These are phyloP conservation scores for Penicillium sp. DNA, from an alignment of 2,329 filamentous ascomycete species.

Conservation along the genomic window DNA sequence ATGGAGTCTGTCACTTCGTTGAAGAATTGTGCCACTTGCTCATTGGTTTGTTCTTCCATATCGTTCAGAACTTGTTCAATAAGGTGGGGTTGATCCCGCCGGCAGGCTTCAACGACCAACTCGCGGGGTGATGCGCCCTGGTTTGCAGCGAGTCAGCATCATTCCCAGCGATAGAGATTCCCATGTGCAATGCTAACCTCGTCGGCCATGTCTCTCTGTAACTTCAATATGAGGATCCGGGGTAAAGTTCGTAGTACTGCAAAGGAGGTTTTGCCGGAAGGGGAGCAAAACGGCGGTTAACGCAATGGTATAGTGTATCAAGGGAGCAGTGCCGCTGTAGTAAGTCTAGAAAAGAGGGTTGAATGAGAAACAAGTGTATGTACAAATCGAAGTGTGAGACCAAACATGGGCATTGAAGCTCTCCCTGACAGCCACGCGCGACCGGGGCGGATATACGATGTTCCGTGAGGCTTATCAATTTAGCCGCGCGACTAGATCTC, in stretches of 20 bases:
- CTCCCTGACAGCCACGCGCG: conserved; percentile 19
- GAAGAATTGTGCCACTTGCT: conserved; percentile 69
- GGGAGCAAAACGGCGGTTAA: background rate
- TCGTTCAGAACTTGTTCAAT: conserved; percentile 68
- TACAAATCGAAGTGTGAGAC: conserved; percentile 12
- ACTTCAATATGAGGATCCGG: background rate
- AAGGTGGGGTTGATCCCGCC: conserved; percentile 85
- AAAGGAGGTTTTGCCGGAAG: background rate
- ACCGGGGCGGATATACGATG: conserved; percentile 13
- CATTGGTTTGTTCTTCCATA: conserved; percentile 55
- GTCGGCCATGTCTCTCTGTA: conserved; percentile 37
- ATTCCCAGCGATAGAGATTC: background rate
- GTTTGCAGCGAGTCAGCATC: conserved; percentile 7
- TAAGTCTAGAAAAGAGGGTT: no score
- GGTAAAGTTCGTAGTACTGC: background rate
- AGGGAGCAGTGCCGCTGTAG: background rate
- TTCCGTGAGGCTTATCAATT: conserved; percentile 11
- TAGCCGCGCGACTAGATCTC: conserved; percentile 25
- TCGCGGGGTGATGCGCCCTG: conserved; percentile 83
- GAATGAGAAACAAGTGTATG: conserved; percentile 4
- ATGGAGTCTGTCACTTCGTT: conserved; percentile 82
- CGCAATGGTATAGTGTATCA: background rate
- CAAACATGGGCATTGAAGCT: conserved; percentile 8
- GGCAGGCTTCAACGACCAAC: conserved; percentile 85
- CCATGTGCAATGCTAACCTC: conserved; percentile 34